Evolutionary conservation across 1,139 yeast species (phyloP).

Genomic region (Hyphopichia pseudoburtonii): DNA sequence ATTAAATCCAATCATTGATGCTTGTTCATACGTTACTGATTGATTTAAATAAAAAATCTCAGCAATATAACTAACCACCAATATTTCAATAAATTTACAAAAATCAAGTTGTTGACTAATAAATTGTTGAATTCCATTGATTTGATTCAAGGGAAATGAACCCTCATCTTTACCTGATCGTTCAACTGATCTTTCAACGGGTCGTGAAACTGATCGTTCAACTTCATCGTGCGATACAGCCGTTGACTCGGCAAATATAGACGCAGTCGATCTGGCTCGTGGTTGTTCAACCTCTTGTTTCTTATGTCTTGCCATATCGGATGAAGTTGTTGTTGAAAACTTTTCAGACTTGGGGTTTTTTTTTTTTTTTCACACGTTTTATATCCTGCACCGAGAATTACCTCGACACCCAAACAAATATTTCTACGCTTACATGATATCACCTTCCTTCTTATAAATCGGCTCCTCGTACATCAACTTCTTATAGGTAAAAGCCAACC

Average conservation of each 20-base stretch:
- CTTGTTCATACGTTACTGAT: constrained; percentile 16
- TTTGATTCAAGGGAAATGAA: constrained; percentile 26
- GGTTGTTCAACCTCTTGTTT: too few relatives aligned
- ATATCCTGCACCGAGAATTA: too few relatives aligned
- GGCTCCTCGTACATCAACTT: too few relatives aligned
- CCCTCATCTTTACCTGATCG: constrained; percentile 7
- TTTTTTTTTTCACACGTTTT: too few relatives aligned
- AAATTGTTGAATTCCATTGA: constrained; percentile 40
- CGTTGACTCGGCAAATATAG: constrained; percentile 18
- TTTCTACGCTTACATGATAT: too few relatives aligned
- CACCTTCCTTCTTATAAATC: too few relatives aligned
- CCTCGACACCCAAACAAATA: too few relatives aligned
- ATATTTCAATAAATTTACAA: constrained; percentile 33
- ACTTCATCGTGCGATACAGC: not conserved
- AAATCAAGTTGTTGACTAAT: constrained; percentile 35
- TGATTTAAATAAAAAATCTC: constrained; percentile 31
- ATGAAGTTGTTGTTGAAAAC: too few relatives aligned
- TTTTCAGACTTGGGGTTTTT: too few relatives aligned
- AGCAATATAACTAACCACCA: constrained; percentile 28
- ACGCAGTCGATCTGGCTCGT: constrained; percentile 19
- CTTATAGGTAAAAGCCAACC: too few relatives aligned
- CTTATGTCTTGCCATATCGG: too few relatives aligned
- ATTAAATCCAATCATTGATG: constrained; percentile 34
- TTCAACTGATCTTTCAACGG: not conserved
- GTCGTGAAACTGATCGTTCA: not conserved